phyloP scores from a whole-genome alignment of 2,329 filamentous ascomycete species.

The Cladophialophora bantiana region DNA sequence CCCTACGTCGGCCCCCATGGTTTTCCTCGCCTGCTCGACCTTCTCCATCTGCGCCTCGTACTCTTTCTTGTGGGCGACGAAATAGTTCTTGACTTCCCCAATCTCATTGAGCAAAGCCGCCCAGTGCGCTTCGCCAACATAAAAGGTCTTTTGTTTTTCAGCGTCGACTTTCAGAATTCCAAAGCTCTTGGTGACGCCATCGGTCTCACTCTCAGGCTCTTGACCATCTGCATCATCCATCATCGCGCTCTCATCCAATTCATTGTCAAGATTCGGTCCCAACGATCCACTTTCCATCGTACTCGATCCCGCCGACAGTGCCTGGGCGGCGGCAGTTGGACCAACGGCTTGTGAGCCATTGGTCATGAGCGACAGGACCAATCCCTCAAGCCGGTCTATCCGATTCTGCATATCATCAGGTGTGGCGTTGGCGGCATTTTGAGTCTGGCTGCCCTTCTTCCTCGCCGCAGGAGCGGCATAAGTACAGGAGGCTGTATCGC shows the following conservation, averaged over 20 bases:
- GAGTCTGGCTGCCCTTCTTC: slow-evolving; percentile 70
- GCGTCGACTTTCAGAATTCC: slow-evolving; percentile 82
- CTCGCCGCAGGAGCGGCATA: slow-evolving; percentile 76
- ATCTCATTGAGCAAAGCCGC: slow-evolving; percentile 82
- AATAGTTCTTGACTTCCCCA: slow-evolving; percentile 92
- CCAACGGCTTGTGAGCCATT: slow-evolving; percentile 73
- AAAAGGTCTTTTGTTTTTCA: slow-evolving; percentile 77
- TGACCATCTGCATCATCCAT: slow-evolving; percentile 64
- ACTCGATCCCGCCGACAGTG: slow-evolving; percentile 45
- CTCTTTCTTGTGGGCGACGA: slow-evolving; percentile 83
- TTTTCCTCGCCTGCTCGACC: slow-evolving; percentile 71
- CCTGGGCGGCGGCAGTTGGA: slow-evolving; percentile 64
- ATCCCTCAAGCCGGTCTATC: slow-evolving; percentile 90
- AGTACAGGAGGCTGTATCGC: slow-evolving; percentile 79
- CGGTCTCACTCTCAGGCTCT: slow-evolving; percentile 71
- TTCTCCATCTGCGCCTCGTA: slow-evolving; percentile 81
- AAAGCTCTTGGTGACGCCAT: slow-evolving; percentile 74
- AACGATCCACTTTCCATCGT: slow-evolving; percentile 52
- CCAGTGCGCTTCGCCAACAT: slow-evolving; percentile 85
- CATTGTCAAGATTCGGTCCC: slow-evolving; percentile 46
- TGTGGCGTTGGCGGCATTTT: slow-evolving; percentile 60
- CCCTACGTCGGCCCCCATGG: slow-evolving; percentile 63
- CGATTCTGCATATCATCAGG: slow-evolving; percentile 99
- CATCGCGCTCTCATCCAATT: slow-evolving; percentile 42
- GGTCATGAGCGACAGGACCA: slow-evolving; percentile 94